Evolutionary conservation across 2,329 filamentous ascomycete genomes (phyloP).

Genomic region (Chlorencoelia australis): DNA sequence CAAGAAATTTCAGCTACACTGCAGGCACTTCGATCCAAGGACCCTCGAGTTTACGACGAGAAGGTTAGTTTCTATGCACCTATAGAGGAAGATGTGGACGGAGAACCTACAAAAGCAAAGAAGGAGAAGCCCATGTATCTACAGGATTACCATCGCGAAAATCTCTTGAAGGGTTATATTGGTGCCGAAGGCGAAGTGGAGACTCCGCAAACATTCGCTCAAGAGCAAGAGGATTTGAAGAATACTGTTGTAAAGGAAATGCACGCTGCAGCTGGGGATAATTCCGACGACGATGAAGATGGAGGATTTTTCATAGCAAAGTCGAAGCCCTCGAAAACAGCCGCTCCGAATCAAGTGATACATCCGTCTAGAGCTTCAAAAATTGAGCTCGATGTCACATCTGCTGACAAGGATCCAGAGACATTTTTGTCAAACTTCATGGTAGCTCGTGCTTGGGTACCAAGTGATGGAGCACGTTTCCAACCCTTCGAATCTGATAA

Average conservation of each 20-base stretch:
- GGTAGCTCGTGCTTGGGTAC: slow-evolving; percentile 81
- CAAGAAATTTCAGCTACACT: slow-evolving; percentile 80
- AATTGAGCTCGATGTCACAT: slow-evolving; percentile 52
- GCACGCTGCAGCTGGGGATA: slow-evolving; percentile 45
- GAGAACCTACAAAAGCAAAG: slow-evolving; percentile 35
- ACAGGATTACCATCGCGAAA: slow-evolving; percentile 84
- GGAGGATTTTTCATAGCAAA: slow-evolving; percentile 69
- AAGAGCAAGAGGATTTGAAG: slow-evolving; percentile 82
- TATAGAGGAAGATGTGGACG: slow-evolving; percentile 41
- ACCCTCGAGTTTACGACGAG: slow-evolving; percentile 82
- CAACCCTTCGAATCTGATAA: slow-evolving; percentile 89
- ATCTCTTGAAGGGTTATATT: slow-evolving; percentile 63
- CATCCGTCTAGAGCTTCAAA: slow-evolving; percentile 46
- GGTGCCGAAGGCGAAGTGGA: slow-evolving; percentile 50
- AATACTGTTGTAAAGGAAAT: slow-evolving; percentile 70
- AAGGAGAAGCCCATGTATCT: slow-evolving; percentile 79
- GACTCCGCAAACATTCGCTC: slow-evolving; percentile 58
- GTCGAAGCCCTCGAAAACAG: slow-evolving; percentile 31
- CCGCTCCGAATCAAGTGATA: slow-evolving; percentile 34
- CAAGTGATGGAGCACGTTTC: slow-evolving; percentile 54
- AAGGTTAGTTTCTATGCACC: slow-evolving; percentile 67
- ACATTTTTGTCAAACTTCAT: slow-evolving; percentile 93
- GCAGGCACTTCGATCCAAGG: slow-evolving; percentile 78
- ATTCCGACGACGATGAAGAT: slow-evolving; percentile 39
- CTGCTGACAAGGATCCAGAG: slow-evolving; percentile 82